Evolutionary conservation across 495 filamentous ascomycete species (phyloP).

Genomic region (Penicillium roqueforti): DNA sequence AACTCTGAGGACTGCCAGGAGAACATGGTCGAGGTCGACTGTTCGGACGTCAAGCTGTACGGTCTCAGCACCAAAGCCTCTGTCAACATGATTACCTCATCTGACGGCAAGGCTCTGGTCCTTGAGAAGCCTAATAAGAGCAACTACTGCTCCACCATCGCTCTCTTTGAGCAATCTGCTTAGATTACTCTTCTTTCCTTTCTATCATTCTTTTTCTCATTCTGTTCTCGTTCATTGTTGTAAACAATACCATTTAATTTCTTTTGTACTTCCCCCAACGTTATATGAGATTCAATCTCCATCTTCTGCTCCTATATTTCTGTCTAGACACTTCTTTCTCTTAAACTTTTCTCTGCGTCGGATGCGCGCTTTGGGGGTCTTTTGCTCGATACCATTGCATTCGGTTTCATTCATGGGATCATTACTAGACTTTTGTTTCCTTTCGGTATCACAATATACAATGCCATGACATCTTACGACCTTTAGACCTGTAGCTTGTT

Average conservation of each 20-base stretch:
- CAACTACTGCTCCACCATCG: conserved; percentile 74
- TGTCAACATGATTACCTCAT: conserved; percentile 74
- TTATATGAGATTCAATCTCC: background rate
- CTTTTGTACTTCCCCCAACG: background rate
- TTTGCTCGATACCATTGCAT: background rate
- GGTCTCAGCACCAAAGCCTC: conserved; percentile 83
- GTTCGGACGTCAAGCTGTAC: conserved; percentile 65
- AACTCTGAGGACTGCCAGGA: conserved; percentile 72
- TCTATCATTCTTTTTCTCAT: background rate
- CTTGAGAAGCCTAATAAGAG: conserved; percentile 62
- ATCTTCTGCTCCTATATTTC: background rate
- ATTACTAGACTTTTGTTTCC: no score
- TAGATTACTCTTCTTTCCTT: background rate
- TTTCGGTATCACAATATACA: background rate
- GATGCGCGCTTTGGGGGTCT: background rate
- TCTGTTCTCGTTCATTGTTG: background rate
- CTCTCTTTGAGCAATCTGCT: conserved; percentile 49
- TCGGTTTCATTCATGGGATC: background rate
- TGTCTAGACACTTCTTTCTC: background rate
- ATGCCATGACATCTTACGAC: background rate
- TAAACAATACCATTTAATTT: background rate
- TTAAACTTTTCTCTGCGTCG: background rate
- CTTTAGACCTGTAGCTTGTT: background rate
- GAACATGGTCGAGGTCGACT: conserved; percentile 82
- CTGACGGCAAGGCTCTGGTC: conserved; percentile 47